Evolutionary conservation across 768 basidiomycete species (phyloP).

Genomic region (Auricularia auricula-judae): DNA sequence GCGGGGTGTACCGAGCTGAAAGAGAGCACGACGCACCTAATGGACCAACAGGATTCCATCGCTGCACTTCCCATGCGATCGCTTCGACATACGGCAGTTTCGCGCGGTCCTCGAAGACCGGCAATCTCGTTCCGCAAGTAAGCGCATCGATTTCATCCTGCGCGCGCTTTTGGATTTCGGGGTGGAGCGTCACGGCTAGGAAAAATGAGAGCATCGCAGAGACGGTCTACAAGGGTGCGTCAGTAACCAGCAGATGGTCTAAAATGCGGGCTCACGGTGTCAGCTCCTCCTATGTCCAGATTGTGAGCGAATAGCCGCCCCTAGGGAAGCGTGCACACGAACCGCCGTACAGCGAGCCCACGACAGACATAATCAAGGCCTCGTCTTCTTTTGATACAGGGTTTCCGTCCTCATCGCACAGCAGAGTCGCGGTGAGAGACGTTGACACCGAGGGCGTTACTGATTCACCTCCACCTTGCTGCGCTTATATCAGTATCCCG

Average conservation of each 20-base stretch:
- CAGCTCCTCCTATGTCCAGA: background rate
- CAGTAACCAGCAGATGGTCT: background rate
- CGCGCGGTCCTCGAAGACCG: slow-evolving; percentile 22
- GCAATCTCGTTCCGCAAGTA: slow-evolving; percentile 21
- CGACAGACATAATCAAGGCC: background rate
- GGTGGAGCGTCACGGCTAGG: slow-evolving; percentile 16
- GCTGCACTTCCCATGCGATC: slow-evolving; percentile 26
- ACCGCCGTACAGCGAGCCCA: background rate
- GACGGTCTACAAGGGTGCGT: slow-evolving; percentile 6
- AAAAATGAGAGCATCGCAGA: slow-evolving; percentile 6
- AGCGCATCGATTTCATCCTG: slow-evolving; percentile 30
- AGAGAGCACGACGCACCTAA: slow-evolving; percentile 5
- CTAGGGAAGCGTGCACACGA: background rate
- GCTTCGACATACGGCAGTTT: slow-evolving; percentile 27
- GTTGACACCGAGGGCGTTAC: background rate
- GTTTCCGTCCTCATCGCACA: background rate
- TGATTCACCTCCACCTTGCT: background rate
- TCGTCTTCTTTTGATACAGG: background rate
- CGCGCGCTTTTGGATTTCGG: slow-evolving; percentile 14
- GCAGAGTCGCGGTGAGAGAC: background rate
- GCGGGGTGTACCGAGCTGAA: no score
- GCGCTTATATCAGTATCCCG: background rate
- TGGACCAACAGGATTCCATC: slow-evolving; percentile 16
- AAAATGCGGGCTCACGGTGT: background rate
- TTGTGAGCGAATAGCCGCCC: background rate